Conservation (phyloP, 371 early-diverging fungal species). For the Mucor saturninus region DNA sequence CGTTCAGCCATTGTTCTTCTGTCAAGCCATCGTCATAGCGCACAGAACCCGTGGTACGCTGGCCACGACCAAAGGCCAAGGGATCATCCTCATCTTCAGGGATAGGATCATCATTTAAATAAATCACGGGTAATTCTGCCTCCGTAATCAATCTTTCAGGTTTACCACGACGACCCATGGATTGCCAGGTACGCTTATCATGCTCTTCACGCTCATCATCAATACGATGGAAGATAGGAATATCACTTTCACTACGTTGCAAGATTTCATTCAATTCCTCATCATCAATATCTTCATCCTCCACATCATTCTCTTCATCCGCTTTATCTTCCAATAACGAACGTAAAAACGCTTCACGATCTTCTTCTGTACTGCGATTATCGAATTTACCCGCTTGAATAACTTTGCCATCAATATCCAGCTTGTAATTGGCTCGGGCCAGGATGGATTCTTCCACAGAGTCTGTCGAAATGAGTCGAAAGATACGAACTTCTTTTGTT, state of each 20-base stretch:
- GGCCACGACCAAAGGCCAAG: slow-evolving; percentile 63
- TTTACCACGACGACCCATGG: slow-evolving; percentile 44
- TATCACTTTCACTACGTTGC: slow-evolving; percentile 44
- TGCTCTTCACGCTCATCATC: slow-evolving; percentile 48
- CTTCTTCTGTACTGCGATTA: slow-evolving; percentile 91
- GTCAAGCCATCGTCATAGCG: slow-evolving; percentile 92
- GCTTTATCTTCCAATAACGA: slow-evolving; percentile 71
- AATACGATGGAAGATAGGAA: slow-evolving; percentile 37
- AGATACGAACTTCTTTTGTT: slow-evolving; percentile 98
- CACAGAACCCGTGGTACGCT: slow-evolving; percentile 68
- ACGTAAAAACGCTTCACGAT: slow-evolving; percentile 84
- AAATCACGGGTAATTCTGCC: slow-evolving; percentile 83
- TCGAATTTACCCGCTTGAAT: slow-evolving; percentile 99
- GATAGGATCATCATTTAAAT: slow-evolving; percentile 65
- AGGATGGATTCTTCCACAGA: slow-evolving; percentile 98
- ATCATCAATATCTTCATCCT: slow-evolving; percentile 65
- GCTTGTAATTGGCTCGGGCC: slow-evolving; percentile 92
- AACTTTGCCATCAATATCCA: slow-evolving; percentile 97
- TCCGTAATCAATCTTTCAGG: slow-evolving; percentile 83
- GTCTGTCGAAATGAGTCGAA: slow-evolving; percentile 91
- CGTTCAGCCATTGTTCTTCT: slow-evolving; percentile 90
- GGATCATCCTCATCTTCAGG: slow-evolving; percentile 51
- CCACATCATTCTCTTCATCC: slow-evolving; percentile 62
- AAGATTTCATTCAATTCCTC: slow-evolving; percentile 66
- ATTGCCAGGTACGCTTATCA: slow-evolving; percentile 28